Conservation (phyloP, 768 basidiomycete genomes). For the Mycena floridula region DNA sequence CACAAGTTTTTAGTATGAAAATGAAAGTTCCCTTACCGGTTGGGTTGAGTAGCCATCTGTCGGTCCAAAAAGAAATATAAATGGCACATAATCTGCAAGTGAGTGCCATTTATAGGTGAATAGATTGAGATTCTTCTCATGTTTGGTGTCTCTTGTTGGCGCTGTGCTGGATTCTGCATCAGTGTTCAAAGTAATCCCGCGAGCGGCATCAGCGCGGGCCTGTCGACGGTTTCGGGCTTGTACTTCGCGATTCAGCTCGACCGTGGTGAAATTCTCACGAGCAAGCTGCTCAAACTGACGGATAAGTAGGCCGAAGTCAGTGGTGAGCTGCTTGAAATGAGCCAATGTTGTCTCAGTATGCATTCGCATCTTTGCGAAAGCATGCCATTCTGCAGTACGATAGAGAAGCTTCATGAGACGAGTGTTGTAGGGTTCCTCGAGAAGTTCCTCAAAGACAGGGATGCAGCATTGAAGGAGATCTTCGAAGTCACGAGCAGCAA, state of each 20-base stretch:
- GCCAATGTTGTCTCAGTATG: constrained; percentile 11
- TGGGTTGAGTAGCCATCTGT: constrained; percentile 32
- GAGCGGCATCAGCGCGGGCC: no score
- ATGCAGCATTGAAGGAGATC: constrained; percentile 24
- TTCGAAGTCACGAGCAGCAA: constrained; percentile 27
- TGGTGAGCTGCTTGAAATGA: constrained; percentile 4
- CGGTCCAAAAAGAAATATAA: constrained; percentile 22
- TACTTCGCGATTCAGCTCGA: constrained; percentile 2
- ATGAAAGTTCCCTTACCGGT: constrained; percentile 16
- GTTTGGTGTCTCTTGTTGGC: neutral
- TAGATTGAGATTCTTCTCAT: constrained; percentile 16
- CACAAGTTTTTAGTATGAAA: no score
- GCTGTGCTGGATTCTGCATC: no score
- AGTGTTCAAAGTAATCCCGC: no score
- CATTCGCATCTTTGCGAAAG: constrained; percentile 12
- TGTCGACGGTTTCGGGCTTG: constrained; percentile 3
- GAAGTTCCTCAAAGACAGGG: constrained; percentile 27
- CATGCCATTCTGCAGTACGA: constrained; percentile 14
- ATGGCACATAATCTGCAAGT: constrained; percentile 23
- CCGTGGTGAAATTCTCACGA: neutral
- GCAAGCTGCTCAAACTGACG: constrained; percentile 2
- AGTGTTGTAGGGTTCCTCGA: constrained; percentile 8
- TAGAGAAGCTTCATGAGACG: constrained; percentile 8
- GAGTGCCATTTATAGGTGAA: constrained; percentile 27
- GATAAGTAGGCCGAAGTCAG: neutral